Percentiles rank a stretch among this genome's conserved stretches.
Conservation (phyloP, 169 alveolate genomes). For the Eimeria necatrix region DNA sequence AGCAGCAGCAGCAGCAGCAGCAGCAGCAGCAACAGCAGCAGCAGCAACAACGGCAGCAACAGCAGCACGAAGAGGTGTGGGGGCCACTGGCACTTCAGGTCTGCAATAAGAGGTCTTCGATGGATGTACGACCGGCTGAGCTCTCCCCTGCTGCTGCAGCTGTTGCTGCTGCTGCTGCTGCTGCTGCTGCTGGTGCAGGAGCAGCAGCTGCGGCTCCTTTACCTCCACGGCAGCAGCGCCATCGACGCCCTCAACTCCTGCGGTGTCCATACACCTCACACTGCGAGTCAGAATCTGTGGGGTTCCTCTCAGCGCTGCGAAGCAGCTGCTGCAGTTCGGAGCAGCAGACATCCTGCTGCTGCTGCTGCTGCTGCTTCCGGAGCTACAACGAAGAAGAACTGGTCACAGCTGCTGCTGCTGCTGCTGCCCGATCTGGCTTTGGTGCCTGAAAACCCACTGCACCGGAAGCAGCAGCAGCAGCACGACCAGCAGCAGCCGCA, state of each 20-base stretch:
- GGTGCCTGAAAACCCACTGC: not conserved
- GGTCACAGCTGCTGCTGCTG: slow-evolving; percentile 16
- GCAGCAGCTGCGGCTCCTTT: slow-evolving; percentile 62
- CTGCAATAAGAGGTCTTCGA: not conserved
- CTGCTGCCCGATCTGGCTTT: slow-evolving; percentile 8
- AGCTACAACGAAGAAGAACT: not conserved
- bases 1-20: slow-evolving; percentile 27
- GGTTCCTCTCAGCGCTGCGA: not conserved
- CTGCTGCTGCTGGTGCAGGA: slow-evolving; percentile 60
- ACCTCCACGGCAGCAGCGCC: slow-evolving; percentile 9
- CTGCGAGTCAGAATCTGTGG: not conserved
- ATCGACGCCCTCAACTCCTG: slow-evolving; percentile 49
- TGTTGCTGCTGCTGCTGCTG: slow-evolving; percentile 42
- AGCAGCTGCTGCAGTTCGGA: not conserved
- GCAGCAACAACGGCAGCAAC: slow-evolving; percentile 19
- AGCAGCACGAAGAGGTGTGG: too few species aligned
- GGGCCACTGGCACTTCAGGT: not conserved
- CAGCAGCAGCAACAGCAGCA: slow-evolving; percentile 8
- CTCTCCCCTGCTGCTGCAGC: slow-evolving; percentile 29
- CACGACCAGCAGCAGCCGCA: slow-evolving; percentile 8
- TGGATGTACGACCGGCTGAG: not conserved
- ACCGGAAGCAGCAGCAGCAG: slow-evolving; percentile 4
- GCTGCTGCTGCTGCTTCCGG: slow-evolving; percentile 6
- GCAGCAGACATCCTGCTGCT: not conserved
- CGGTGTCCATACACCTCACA: not conserved